A percentile compares a stretch with the other conserved stretches of the same genome.
phyloP scores from a whole-genome alignment of 495 filamentous ascomycete genomes.

The Penicillium pancosmium region DNA sequence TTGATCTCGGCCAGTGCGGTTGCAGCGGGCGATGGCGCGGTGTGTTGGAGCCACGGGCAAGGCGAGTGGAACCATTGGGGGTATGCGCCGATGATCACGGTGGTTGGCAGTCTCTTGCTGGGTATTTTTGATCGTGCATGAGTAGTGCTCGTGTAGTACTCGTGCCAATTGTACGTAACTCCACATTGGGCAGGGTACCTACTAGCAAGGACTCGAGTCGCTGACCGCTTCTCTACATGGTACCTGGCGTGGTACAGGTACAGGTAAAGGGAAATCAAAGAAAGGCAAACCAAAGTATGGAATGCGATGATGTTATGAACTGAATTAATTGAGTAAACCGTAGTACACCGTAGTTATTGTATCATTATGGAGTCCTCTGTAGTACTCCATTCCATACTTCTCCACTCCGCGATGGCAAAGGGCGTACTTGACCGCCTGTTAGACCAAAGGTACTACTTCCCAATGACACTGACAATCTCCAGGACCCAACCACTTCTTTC shows the following conservation, averaged over 20 bases:
- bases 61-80: constrained; percentile 60
- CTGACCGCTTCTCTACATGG: background rate
- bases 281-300: background rate
- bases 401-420: background rate
- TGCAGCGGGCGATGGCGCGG: constrained; percentile 49
- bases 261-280: background rate
- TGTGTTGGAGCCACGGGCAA: constrained; percentile 42
- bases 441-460: background rate
- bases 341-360: too few relatives aligned
- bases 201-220: background rate
- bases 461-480: constrained; percentile 1
- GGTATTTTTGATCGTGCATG: constrained; percentile 21
- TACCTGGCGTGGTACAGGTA: background rate
- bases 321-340: too few relatives aligned
- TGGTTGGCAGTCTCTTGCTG: constrained; percentile 35
- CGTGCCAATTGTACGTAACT: constrained; percentile 15
- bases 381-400: too few relatives aligned
- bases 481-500: constrained; percentile 12
- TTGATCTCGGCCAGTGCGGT: constrained; percentile 47
- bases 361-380: too few relatives aligned
- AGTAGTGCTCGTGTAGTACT: constrained; percentile 11
- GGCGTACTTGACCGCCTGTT: constrained; percentile 34
- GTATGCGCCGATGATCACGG: constrained; percentile 49
- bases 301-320: too few relatives aligned
- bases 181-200: constrained; percentile 18